Evolutionary conservation across 805 yeast genomes (phyloP).

Genomic region (Candida cerambycidarum): DNA sequence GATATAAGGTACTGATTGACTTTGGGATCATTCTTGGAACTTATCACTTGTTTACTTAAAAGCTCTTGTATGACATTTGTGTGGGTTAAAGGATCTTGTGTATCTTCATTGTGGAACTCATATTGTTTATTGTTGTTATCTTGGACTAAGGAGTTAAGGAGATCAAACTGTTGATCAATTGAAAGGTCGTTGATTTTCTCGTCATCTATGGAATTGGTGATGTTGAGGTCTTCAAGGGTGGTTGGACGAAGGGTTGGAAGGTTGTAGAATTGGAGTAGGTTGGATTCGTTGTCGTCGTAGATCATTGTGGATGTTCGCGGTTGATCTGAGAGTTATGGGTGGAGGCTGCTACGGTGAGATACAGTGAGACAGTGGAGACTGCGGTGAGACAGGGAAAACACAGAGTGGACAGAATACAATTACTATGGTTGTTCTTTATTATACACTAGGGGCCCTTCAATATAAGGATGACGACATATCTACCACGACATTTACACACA

Average conservation of each 20-base stretch:
- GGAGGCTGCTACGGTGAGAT: too few species aligned
- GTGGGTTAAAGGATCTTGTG: conserved; percentile 35
- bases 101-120: conserved; percentile 20
- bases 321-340: too few species aligned
- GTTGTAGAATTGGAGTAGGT: conserved; percentile 31
- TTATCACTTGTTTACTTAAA: conserved; percentile 22
- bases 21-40: conserved; percentile 29
- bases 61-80: conserved; percentile 29
- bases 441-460: too few species aligned
- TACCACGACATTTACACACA: too few species aligned
- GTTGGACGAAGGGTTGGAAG: conserved; percentile 24
- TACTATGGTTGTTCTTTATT: too few species aligned
- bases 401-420: too few species aligned
- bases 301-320: conserved; percentile 24
- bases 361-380: too few species aligned
- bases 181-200: conserved; percentile 21
- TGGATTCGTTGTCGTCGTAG: conserved; percentile 29
- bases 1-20: conserved; percentile 33
- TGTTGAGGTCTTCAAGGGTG: conserved; percentile 16
- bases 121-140: conserved; percentile 5
- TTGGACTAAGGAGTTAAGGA: conserved; percentile 28
- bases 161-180: conserved; percentile 31
- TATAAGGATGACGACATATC: too few species aligned
- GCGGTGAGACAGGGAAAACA: too few species aligned
- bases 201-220: conserved; percentile 18